Evolutionary conservation across 1,139 yeast genomes (phyloP).

Genomic region (Candida tetrigidarum): DNA sequence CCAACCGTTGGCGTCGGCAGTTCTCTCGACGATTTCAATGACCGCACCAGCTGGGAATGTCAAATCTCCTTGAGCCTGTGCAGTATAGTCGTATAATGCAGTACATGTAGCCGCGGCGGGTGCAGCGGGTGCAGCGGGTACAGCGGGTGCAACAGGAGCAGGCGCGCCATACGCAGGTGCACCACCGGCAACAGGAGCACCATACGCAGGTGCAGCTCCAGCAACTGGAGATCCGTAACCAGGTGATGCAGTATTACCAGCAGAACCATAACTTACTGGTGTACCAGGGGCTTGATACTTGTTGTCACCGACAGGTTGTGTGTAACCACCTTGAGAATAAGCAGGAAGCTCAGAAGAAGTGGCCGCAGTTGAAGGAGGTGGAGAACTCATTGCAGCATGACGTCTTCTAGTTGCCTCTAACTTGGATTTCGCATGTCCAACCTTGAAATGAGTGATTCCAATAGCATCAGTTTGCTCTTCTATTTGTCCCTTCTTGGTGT

Average conservation of each 20-base stretch:
- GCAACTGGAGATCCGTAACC: constrained; percentile 20
- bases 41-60: constrained; percentile 86
- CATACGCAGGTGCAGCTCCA: too few species aligned
- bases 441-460: constrained; percentile 85
- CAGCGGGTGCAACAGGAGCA: constrained; percentile 25
- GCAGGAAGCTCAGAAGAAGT: constrained; percentile 33
- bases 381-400: constrained; percentile 51
- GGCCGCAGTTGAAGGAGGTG: constrained; percentile 36
- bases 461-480: constrained; percentile 89
- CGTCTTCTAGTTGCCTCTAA: constrained; percentile 81
- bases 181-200: too few species aligned
- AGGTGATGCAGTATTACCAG: constrained; percentile 22
- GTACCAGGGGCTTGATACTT: constrained; percentile 15
- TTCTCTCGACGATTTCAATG: constrained; percentile 80
- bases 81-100: constrained; percentile 76
- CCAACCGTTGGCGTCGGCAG: constrained; percentile 76
- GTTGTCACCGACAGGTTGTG: constrained; percentile 26
- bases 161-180: constrained; percentile 24
- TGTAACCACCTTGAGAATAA: constrained; percentile 29
- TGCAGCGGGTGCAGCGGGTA: constrained; percentile 37
- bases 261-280: constrained; percentile 15
- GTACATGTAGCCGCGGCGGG: constrained; percentile 63
- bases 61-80: constrained; percentile 90
- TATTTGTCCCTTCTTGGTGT: constrained; percentile 82
- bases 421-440: constrained; percentile 85